A percentile compares a stretch with the other conserved stretches of the same genome.
phyloP scores from a whole-genome alignment of 1,284 basidiomycete species.

The Irpex sp. region DNA sequence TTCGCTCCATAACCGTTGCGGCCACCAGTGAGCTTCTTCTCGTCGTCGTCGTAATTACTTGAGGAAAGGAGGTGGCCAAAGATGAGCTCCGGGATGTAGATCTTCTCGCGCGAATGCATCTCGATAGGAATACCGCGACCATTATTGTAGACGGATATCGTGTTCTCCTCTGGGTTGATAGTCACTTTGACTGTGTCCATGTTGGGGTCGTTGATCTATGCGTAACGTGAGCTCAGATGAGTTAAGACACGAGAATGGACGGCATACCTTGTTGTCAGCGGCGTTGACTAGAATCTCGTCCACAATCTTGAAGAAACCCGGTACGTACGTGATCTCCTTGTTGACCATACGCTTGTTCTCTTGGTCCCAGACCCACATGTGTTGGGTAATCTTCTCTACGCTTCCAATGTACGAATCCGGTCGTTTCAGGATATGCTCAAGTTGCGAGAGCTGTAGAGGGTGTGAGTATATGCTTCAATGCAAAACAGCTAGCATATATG shows the following conservation, averaged over 20 bases:
- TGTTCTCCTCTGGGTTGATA: constrained; percentile 82
- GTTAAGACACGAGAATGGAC: background rate
- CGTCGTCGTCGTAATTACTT: constrained; percentile 98
- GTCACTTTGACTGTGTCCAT: constrained; percentile 91
- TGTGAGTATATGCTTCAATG: constrained; percentile 1
- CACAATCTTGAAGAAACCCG: constrained; percentile 99
- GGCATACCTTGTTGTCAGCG: constrained; percentile 92
- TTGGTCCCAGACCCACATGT: constrained; percentile 90
- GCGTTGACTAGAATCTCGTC: constrained; percentile 99
- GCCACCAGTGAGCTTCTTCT: constrained; percentile 98
- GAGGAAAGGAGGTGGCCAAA: constrained; percentile 96
- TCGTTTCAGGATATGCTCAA: constrained; percentile 95
- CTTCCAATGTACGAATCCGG: constrained; percentile 99
- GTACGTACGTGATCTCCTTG: constrained; percentile 88
- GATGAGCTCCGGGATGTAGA: constrained; percentile 97
- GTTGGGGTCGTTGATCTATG: constrained; percentile 80
- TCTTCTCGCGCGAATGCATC: constrained; percentile 90
- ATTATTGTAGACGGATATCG: constrained; percentile 95
- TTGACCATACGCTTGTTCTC: constrained; percentile 78
- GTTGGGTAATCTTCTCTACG: constrained; percentile 79
- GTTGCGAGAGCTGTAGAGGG: constrained; percentile 76
- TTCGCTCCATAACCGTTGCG: constrained; percentile 99
- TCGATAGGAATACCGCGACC: constrained; percentile 97
- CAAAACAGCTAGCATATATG: constrained; percentile 3
- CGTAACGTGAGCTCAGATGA: background rate